phyloP scores from a whole-genome alignment of 177 flowering plant genomes.

The Vitis hybrid region DNA sequence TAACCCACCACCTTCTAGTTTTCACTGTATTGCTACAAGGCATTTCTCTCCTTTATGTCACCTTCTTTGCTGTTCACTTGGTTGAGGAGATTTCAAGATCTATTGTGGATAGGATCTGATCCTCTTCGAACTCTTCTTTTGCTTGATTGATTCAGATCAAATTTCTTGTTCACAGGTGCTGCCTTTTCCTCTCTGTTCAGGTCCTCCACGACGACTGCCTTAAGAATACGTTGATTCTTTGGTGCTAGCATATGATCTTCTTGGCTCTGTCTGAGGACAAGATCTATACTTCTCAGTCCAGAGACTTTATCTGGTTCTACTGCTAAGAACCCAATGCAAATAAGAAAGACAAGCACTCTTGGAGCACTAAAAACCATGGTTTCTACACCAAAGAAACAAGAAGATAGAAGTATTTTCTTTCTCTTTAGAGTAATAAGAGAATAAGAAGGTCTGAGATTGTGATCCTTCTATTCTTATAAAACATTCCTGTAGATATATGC shows the following conservation, averaged over 20 bases:
- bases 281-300: conserved; percentile 43
- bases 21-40: conserved; percentile 4
- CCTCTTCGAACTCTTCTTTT: conserved; percentile 52
- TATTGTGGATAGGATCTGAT: conserved; percentile 65
- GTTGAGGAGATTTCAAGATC: conserved; percentile 28
- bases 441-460: conserved; percentile 26
- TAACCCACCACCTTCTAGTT: conserved; percentile 3
- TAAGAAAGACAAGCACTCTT: conserved; percentile 45
- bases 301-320: conserved; percentile 43
- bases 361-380: conserved; percentile 44
- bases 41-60: conserved; percentile 11
- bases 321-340: conserved; percentile 49
- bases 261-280: conserved; percentile 32
- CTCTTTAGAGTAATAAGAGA: conserved; percentile 18
- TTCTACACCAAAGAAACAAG: conserved; percentile 17
- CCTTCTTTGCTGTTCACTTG: conserved; percentile 12
- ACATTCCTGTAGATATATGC: conserved; percentile 50
- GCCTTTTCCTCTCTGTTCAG: conserved; percentile 34
- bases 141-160: conserved; percentile 57
- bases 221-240: conserved; percentile 36
- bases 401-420: conserved; percentile 17
- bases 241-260: conserved; percentile 12
- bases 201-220: conserved; percentile 26
- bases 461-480: conserved; percentile 29
- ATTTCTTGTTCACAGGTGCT: conserved; percentile 18